phyloP scores from a whole-genome alignment of 2,329 filamentous ascomycete species.

The Gaeumannomyces tritici region DNA sequence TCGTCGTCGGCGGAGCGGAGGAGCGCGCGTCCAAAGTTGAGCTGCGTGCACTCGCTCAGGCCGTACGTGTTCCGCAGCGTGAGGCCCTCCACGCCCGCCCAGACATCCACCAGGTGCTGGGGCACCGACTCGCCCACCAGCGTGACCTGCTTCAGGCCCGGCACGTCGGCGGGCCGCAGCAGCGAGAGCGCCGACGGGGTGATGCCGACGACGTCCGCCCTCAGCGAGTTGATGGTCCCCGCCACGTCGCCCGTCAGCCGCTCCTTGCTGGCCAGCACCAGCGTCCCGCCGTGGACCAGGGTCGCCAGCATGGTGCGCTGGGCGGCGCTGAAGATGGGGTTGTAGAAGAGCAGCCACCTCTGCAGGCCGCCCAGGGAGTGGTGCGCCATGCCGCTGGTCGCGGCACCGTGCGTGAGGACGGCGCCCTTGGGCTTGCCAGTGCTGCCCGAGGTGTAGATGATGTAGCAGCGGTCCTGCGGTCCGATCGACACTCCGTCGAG shows the following conservation, averaged over 20 bases:
- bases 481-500: constrained; percentile 57
- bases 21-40: background rate
- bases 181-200: constrained; percentile 54
- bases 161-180: constrained; percentile 46
- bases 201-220: constrained; percentile 55
- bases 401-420: constrained; percentile 44
- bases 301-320: background rate
- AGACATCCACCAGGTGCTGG: constrained; percentile 49
- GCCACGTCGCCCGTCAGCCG: background rate
- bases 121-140: constrained; percentile 57
- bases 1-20: background rate
- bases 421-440: constrained; percentile 60
- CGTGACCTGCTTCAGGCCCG: constrained; percentile 54
- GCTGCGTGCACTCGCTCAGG: constrained; percentile 43
- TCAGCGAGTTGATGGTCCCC: constrained; percentile 33
- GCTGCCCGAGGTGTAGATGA: constrained; percentile 81
- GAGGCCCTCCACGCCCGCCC: constrained; percentile 39
- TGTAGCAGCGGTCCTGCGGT: constrained; percentile 73
- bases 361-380: background rate
- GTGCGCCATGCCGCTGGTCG: background rate
- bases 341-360: background rate
- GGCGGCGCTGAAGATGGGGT: background rate
- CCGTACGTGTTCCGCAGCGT: constrained; percentile 32
- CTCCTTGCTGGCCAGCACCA: background rate
- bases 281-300: background rate